A percentile compares a stretch with the other conserved stretches of the same genome.
Evolutionary conservation across 2,329 filamentous ascomycete species (phyloP).

Genomic region (Taxawa tesnikishii): DNA sequence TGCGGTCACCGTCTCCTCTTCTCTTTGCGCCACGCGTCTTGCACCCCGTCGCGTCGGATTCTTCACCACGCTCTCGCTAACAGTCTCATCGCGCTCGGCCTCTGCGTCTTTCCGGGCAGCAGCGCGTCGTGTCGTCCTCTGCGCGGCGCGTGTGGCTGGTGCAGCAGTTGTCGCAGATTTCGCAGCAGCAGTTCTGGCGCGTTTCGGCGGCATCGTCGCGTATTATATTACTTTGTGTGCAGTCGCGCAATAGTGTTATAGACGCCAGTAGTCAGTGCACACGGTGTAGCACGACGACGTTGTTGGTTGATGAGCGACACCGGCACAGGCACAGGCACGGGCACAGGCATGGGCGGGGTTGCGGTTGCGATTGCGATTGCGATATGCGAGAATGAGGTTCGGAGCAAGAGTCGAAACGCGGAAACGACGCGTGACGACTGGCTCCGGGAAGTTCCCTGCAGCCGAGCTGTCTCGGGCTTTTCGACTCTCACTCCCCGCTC

Average conservation of each 20-base stretch:
- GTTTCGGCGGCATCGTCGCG: slow-evolving; percentile 10
- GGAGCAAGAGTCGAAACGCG: no score
- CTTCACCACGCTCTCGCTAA: slow-evolving; percentile 14
- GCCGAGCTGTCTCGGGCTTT: no score
- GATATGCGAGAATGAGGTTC: no score
- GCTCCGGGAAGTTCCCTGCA: no score
- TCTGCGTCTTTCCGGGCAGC: slow-evolving; percentile 11
- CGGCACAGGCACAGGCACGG: no score
- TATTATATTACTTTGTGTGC: no score
- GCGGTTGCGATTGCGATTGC: background rate
- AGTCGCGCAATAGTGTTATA: no score
- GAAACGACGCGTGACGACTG: no score
- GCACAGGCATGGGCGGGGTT: background rate
- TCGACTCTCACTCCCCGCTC: no score
- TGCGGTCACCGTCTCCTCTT: slow-evolving; percentile 16
- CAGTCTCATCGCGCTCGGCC: slow-evolving; percentile 13
- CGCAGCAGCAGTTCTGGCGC: slow-evolving; percentile 9
- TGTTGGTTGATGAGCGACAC: no score
- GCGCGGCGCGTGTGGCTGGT: slow-evolving; percentile 11
- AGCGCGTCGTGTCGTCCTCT: slow-evolving; percentile 18
- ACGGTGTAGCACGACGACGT: no score
- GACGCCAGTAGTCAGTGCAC: no score
- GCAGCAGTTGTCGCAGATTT: slow-evolving; percentile 7
- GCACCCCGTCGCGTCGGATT: slow-evolving; percentile 13
- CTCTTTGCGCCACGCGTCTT: slow-evolving; percentile 8